These are phyloP conservation scores for Teunomyces kruisii DNA, from an alignment of 805 yeast genomes.

Conservation along the genomic window DNA sequence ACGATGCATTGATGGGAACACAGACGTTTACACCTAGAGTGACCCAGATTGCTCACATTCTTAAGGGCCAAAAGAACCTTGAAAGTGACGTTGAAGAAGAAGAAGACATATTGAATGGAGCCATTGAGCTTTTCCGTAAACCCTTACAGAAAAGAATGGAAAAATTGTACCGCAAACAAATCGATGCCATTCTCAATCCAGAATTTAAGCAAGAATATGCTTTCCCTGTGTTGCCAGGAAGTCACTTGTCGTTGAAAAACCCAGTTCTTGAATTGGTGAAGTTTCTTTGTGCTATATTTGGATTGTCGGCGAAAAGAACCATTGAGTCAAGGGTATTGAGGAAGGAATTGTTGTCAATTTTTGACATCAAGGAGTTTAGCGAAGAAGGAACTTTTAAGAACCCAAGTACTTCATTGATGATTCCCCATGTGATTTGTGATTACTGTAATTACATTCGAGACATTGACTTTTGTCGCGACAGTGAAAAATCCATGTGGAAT, in stretches of 20 bases:
- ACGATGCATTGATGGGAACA: constrained; percentile 36
- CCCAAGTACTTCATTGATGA: constrained; percentile 68
- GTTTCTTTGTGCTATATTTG: constrained; percentile 66
- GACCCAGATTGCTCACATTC: constrained; percentile 63
- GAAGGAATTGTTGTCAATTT: constrained; percentile 65
- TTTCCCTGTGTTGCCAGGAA: constrained; percentile 79
- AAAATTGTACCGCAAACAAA: constrained; percentile 66
- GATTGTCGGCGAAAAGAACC: constrained; percentile 60
- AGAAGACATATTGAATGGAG: constrained; percentile 40
- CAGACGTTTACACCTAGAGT: constrained; percentile 54
- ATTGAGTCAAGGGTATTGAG: constrained; percentile 76
- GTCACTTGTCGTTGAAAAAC: constrained; percentile 54
- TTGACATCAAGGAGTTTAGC: constrained; percentile 85
- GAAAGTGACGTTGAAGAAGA: constrained; percentile 36
- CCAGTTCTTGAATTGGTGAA: constrained; percentile 84
- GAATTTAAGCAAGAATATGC: constrained; percentile 62
- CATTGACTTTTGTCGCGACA: constrained; percentile 79
- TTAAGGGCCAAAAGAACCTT: constrained; percentile 42
- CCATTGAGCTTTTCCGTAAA: constrained; percentile 56
- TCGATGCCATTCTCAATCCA: constrained; percentile 68
- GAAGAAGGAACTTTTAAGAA: constrained; percentile 68
- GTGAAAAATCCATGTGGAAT: constrained; percentile 49
- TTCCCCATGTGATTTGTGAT: constrained; percentile 74
- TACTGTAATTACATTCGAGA: constrained; percentile 74
- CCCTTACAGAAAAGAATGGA: constrained; percentile 67